A percentile compares a stretch with the other conserved stretches of the same genome.
Evolutionary conservation across 495 filamentous ascomycete genomes (phyloP).

Genomic region (Aspergillus taichungensis): DNA sequence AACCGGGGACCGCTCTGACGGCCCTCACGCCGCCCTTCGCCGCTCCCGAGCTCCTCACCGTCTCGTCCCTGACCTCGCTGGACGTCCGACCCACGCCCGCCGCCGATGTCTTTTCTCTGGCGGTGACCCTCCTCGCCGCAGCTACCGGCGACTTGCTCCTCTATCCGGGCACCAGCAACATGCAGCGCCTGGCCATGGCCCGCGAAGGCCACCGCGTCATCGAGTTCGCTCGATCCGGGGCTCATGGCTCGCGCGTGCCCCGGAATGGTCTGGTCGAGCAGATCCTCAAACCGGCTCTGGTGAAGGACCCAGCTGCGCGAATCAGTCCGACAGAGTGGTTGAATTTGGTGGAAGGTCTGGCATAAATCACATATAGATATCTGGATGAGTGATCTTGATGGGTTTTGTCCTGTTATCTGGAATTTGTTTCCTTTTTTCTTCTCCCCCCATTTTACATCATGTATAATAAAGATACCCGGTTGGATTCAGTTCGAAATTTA

Average conservation of each 20-base stretch:
- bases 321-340: constrained; percentile 29
- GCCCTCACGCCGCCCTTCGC: constrained; percentile 52
- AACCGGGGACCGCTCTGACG: constrained; percentile 22
- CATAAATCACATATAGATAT: constrained; percentile 4
- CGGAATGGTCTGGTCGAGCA: constrained; percentile 37
- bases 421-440: background rate
- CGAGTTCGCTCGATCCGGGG: constrained; percentile 34
- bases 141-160: constrained; percentile 45
- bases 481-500: no score
- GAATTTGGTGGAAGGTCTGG: constrained; percentile 1
- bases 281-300: constrained; percentile 30
- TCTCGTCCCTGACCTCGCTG: constrained; percentile 23
- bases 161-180: constrained; percentile 38
- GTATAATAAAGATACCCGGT: no score
- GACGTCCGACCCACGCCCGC: constrained; percentile 23
- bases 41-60: constrained; percentile 45
- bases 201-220: constrained; percentile 39
- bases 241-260: constrained; percentile 32
- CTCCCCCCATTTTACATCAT: background rate
- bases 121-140: constrained; percentile 44
- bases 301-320: constrained; percentile 34
- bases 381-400: background rate
- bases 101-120: constrained; percentile 48
- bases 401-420: background rate
- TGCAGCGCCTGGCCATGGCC: constrained; percentile 39